Percentiles rank a stretch among this genome's conserved stretches.
These are phyloP conservation scores for Microthlaspi erraticum DNA, from an alignment of 345 rosid genomes.

Conservation along the genomic window DNA sequence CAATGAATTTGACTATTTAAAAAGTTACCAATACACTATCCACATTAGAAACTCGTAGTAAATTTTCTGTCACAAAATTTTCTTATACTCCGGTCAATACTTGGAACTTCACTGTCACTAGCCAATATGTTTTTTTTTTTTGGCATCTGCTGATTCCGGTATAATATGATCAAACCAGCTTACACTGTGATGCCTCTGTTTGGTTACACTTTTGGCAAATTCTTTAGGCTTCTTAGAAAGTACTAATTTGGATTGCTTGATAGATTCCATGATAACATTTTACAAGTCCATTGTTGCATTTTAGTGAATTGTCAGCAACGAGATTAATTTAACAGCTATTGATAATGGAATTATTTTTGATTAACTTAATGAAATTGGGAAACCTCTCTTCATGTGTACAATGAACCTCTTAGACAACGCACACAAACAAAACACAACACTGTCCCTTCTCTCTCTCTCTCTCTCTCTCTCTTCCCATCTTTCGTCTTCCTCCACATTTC, in stretches of 20 bases:
- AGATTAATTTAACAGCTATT: neutral
- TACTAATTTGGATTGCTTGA: slow-evolving; percentile 4
- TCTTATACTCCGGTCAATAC: too few relatives aligned
- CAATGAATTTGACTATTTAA: too few relatives aligned
- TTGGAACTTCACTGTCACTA: too few relatives aligned
- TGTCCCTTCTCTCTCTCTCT: slow-evolving; percentile 16
- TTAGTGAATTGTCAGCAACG: slow-evolving; percentile 17
- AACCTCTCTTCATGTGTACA: slow-evolving; percentile 33
- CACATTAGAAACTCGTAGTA: too few relatives aligned
- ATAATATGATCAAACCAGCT: neutral
- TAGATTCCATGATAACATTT: slow-evolving; percentile 16
- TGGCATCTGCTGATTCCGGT: neutral
- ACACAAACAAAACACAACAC: slow-evolving; percentile 35
- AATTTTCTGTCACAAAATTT: too few relatives aligned
- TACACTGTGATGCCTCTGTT: neutral
- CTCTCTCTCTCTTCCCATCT: neutral
- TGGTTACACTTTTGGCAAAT: slow-evolving; percentile 16
- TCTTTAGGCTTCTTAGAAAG: neutral
- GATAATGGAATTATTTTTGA: neutral
- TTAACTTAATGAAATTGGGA: neutral
- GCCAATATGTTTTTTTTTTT: too few relatives aligned
- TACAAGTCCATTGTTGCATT: slow-evolving; percentile 27
- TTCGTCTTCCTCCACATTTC: slow-evolving; percentile 24
- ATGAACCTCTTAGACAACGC: slow-evolving; percentile 32
- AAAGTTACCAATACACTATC: too few relatives aligned